Conservation (phyloP, 257 asterid species). For the Ehretia macrophylla region DNA sequence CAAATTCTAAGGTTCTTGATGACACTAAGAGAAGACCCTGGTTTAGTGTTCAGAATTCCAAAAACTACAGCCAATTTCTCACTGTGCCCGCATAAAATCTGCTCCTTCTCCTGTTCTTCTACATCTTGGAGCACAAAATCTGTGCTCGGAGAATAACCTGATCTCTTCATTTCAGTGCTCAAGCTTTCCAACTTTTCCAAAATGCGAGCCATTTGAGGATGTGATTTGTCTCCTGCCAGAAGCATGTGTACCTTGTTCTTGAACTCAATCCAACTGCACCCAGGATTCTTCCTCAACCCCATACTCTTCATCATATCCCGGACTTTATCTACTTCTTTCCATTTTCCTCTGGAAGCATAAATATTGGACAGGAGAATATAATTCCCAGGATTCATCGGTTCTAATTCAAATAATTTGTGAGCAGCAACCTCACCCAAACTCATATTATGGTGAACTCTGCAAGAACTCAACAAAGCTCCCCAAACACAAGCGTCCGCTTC, state of each 20-base stretch:
- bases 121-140: conserved; percentile 83
- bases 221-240: conserved; percentile 80
- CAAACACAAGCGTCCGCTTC: conserved; percentile 87
- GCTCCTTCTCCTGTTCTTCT: conserved; percentile 92
- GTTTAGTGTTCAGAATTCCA: conserved; percentile 65
- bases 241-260: conserved; percentile 81
- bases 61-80: conserved; percentile 90
- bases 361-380: conserved; percentile 74
- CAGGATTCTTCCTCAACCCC: conserved; percentile 81
- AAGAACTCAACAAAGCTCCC: conserved; percentile 88
- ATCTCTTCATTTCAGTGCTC: conserved; percentile 70
- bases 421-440: conserved; percentile 82
- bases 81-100: conserved; percentile 85
- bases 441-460: conserved; percentile 63
- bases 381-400: conserved; percentile 80
- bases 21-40: conserved; percentile 62
- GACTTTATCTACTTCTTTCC: conserved; percentile 63
- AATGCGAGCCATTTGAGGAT: conserved; percentile 70
- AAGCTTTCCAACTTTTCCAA: conserved; percentile 45
- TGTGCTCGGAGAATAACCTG: conserved; percentile 55
- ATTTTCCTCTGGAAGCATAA: conserved; percentile 74
- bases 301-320: conserved; percentile 63
- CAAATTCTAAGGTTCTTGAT: conserved; percentile 88
- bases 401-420: conserved; percentile 58
- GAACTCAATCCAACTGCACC: conserved; percentile 95